Conservation (phyloP, 768 basidiomycete genomes). For the Boletus tylopilopsis region DNA sequence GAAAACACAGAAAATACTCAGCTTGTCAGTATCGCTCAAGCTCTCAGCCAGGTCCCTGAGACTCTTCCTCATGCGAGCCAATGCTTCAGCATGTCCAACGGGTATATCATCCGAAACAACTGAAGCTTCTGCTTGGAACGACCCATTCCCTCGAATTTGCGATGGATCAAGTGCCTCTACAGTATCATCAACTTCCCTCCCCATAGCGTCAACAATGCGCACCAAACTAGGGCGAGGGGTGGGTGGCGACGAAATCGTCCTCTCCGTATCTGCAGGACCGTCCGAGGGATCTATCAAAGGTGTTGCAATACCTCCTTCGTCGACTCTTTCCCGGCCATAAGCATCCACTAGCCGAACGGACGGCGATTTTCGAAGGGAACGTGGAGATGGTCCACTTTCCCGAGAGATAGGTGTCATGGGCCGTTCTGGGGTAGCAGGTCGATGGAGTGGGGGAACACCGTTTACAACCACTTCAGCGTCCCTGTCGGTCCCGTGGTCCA, state of each 20-base stretch:
- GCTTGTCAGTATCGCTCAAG: slow-evolving; percentile 60
- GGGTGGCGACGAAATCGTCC: slow-evolving; percentile 10
- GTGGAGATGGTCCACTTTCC: slow-evolving; percentile 25
- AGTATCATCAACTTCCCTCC: slow-evolving; percentile 47
- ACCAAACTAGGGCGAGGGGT: slow-evolving; percentile 38
- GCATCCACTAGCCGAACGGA: slow-evolving; percentile 68
- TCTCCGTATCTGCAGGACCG: slow-evolving; percentile 18
- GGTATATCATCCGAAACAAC: slow-evolving; percentile 19
- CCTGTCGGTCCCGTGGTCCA: slow-evolving; percentile 6
- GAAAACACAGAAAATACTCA: slow-evolving; percentile 4
- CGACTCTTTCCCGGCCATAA: slow-evolving; percentile 50
- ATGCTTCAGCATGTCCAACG: slow-evolving; percentile 44
- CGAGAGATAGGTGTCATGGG: slow-evolving; percentile 24
- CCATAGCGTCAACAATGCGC: slow-evolving; percentile 69
- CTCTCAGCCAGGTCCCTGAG: slow-evolving; percentile 54
- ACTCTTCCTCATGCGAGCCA: slow-evolving; percentile 55
- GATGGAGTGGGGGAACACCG: slow-evolving; percentile 2
- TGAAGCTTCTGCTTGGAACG: slow-evolving; percentile 20
- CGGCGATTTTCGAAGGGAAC: slow-evolving; percentile 44
- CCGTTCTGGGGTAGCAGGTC: slow-evolving; percentile 22
- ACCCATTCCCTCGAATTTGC: slow-evolving; percentile 14
- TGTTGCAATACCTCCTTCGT: slow-evolving; percentile 8
- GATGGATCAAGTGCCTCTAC: slow-evolving; percentile 31
- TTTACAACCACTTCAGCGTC: slow-evolving; percentile 1
- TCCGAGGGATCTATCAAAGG: slow-evolving; percentile 1